Percentiles rank a stretch among this genome's conserved stretches.
phyloP scores from a whole-genome alignment of 2,329 filamentous ascomycete species.

The Zymoseptoria ardabiliae region DNA sequence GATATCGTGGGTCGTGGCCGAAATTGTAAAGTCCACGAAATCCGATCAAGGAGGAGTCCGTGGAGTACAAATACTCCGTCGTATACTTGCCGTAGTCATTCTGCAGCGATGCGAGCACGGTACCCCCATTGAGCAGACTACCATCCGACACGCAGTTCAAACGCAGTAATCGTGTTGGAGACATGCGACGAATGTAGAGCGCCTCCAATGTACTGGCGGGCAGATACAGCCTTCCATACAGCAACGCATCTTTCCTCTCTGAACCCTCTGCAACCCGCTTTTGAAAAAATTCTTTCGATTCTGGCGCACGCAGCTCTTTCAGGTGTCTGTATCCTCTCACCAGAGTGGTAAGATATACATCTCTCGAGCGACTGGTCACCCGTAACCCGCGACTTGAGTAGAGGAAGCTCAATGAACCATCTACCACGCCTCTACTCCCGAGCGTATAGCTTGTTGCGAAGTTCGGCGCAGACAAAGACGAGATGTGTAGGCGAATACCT shows the following conservation, averaged over 20 bases:
- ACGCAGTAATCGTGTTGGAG: slow-evolving; percentile 69
- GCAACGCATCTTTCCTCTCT: slow-evolving; percentile 50
- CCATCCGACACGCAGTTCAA: slow-evolving; percentile 71
- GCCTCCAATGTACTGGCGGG: slow-evolving; percentile 82
- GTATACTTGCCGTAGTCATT: slow-evolving; percentile 84
- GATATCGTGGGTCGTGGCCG: slow-evolving; percentile 57
- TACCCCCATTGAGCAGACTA: slow-evolving; percentile 66
- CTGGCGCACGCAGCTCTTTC: slow-evolving; percentile 52
- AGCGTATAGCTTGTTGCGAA: slow-evolving; percentile 93
- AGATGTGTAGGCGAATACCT: slow-evolving; percentile 77
- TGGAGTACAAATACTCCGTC: slow-evolving; percentile 83
- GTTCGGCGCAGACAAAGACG: slow-evolving; percentile 83
- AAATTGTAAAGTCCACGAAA: slow-evolving; percentile 91
- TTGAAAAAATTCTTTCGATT: slow-evolving; percentile 40
- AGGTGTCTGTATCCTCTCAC: slow-evolving; percentile 78
- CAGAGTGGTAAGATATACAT: slow-evolving; percentile 68
- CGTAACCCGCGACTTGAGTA: slow-evolving; percentile 79
- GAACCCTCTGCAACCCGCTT: slow-evolving; percentile 46
- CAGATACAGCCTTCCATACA: slow-evolving; percentile 74
- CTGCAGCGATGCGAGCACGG: slow-evolving; percentile 63
- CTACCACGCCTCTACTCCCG: slow-evolving; percentile 80
- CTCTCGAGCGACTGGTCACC: slow-evolving; percentile 60
- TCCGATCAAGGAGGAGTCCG: slow-evolving; percentile 83
- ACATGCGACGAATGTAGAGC: slow-evolving; percentile 70
- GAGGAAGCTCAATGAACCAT: slow-evolving; percentile 94